Percentiles rank a stretch among this genome's conserved stretches.
Conservation (phyloP, 2,329 filamentous ascomycete genomes). For the Nemania diffusa region DNA sequence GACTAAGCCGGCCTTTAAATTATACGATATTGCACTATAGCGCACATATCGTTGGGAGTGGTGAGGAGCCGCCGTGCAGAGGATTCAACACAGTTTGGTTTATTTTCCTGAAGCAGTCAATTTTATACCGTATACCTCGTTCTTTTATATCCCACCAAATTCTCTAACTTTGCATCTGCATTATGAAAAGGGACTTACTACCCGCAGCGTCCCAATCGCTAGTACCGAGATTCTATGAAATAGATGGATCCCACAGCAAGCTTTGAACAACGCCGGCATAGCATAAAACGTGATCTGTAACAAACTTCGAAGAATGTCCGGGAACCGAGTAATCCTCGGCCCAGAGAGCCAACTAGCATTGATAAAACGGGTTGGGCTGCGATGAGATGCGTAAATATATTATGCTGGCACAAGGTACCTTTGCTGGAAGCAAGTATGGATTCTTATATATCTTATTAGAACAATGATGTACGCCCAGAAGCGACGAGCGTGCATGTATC, state of each 20-base stretch:
- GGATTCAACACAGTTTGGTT: background rate
- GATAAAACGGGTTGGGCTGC: background rate
- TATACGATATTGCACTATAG: background rate
- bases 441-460: background rate
- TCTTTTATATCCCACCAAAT: background rate
- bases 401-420: background rate
- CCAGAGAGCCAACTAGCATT: background rate
- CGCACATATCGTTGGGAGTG: background rate
- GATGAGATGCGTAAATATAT: background rate
- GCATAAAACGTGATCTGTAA: background rate
- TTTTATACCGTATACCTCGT: background rate
- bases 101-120: background rate
- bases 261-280: background rate
- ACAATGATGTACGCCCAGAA: background rate
- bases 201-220: background rate
- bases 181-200: background rate
- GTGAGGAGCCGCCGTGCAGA: background rate
- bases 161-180: slow-evolving; percentile 5
- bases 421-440: background rate
- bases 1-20: background rate
- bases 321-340: background rate
- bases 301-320: background rate
- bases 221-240: background rate
- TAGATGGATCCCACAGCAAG: background rate
- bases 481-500: background rate